Evolutionary conservation across 805 yeast genomes (phyloP).

Genomic region (Wickerhamomyces ciferrii): DNA sequence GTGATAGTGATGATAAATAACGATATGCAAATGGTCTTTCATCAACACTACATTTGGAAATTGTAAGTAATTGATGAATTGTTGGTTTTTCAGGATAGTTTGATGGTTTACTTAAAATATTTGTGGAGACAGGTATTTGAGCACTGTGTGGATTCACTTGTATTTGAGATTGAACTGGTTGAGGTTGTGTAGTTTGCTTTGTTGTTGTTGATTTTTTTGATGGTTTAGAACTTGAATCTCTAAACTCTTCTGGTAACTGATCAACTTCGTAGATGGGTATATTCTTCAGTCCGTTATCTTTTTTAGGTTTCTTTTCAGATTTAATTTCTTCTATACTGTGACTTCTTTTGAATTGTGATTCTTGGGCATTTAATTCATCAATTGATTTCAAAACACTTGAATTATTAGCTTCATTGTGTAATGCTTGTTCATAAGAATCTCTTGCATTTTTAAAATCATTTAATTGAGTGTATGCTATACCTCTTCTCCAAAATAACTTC

Average conservation of each 20-base stretch:
- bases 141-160: not conserved
- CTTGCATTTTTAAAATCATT: constrained; percentile 22
- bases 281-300: constrained; percentile 1
- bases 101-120: not conserved
- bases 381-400: constrained; percentile 25
- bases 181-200: not conserved
- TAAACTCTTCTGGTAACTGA: constrained; percentile 34
- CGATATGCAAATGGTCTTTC: constrained; percentile 27
- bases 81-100: constrained; percentile 45
- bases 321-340: constrained; percentile 40
- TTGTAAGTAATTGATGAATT: constrained; percentile 38
- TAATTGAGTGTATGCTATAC: constrained; percentile 32
- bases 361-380: constrained; percentile 25
- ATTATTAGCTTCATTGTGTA: constrained; percentile 37
- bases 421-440: constrained; percentile 28
- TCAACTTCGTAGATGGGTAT: constrained; percentile 39
- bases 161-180: not conserved
- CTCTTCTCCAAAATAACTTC: constrained; percentile 50
- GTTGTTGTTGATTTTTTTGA: constrained; percentile 40
- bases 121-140: not conserved
- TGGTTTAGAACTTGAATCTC: not conserved
- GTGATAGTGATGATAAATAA: constrained; percentile 29
- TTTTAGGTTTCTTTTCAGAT: constrained; percentile 25
- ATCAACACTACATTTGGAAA: constrained; percentile 23
- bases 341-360: constrained; percentile 32